Base-by-base conservation (phyloP, 2,329 filamentous ascomycete genomes). In the Neonectria sp. region DNA sequence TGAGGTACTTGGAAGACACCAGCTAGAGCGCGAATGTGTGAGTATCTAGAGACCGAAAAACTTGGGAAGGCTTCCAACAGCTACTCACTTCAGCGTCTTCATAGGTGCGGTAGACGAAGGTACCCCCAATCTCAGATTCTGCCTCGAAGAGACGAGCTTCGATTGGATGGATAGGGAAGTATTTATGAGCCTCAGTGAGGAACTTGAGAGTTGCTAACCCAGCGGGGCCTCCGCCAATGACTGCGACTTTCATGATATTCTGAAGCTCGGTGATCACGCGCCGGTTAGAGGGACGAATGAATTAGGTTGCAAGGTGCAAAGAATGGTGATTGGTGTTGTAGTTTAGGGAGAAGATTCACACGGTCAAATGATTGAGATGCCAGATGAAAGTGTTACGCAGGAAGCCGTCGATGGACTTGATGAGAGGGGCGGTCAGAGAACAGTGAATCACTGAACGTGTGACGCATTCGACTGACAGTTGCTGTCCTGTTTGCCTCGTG, bases 1-100 rank as follows among this genome's bases (percentile, higher is more conserved):
- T 87, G 9, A 88, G 77, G 49, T 86, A 84, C 67, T 85, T 86
- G 3, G 84, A 86, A 2, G 83, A 85, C 1, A 87, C 85, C 2
- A 86, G 79, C 81, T 82, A 48, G 1, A 3, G 51, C 4, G 24
- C 2, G n/a, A 53, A 35, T 31, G 8, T 4, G 51, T 56, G 1
- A 35, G 25, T 7, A 3, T 17, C 13, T 51, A 51, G 37, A 29
- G 7, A 31, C 7, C 5, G 3, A 25, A 3, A 27, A 21, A 33
- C 3, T 7, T 6, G 13, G 17, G 3, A 13, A 7, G 3, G 11
- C 13, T 4, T 0, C 3, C 0, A n/a, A 6, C 15, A 0, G 8
- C 45, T 13, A 63, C 74, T 37, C 48, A 80, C 80, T 74, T 86
- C 85, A 2, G 84, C 83, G 37, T 85, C 82, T 61, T 86, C 83